Percentiles rank a stretch among this genome's conserved stretches.
These are phyloP conservation scores for Tetrahymena thermophila DNA, from an alignment of 73 alveolate genomes.

Conservation along the genomic window DNA sequence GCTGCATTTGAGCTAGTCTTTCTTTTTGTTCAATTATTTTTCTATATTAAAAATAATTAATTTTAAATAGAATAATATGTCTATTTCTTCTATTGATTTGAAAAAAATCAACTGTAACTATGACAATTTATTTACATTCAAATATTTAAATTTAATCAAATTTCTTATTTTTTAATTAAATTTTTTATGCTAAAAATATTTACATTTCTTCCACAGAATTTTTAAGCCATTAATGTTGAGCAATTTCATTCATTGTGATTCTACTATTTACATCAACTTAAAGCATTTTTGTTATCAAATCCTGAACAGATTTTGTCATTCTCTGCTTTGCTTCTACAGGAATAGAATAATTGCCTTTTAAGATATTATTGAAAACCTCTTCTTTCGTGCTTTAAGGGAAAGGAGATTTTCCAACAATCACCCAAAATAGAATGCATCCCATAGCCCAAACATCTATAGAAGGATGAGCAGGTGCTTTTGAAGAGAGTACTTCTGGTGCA, in stretches of 20 bases:
- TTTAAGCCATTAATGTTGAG: background rate
- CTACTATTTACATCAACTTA: background rate
- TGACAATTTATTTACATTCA: too few species aligned
- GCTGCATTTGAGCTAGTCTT: background rate
- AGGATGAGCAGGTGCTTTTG: conserved; percentile 6
- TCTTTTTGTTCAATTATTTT: background rate
- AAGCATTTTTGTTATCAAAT: background rate
- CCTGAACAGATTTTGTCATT: background rate
- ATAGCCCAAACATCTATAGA: conserved; percentile 2
- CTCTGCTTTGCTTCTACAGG: background rate
- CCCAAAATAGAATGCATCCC: conserved; percentile 2
- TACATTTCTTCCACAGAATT: background rate
- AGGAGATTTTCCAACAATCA: conserved; percentile 9
- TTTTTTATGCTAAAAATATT: background rate
- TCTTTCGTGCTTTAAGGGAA: background rate
- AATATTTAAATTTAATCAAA: background rate
- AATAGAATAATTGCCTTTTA: background rate
- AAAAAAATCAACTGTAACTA: background rate
- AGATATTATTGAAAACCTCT: background rate
- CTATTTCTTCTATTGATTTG: background rate
- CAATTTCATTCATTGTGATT: background rate
- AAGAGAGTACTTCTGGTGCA: conserved; percentile 2
- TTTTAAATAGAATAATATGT: background rate
- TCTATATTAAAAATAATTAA: too few species aligned
- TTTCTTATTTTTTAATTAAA: background rate